Percentiles rank a stretch among this genome's conserved stretches.
Conservation (phyloP, 345 rosid species). For the Euphorbia lathyris region DNA sequence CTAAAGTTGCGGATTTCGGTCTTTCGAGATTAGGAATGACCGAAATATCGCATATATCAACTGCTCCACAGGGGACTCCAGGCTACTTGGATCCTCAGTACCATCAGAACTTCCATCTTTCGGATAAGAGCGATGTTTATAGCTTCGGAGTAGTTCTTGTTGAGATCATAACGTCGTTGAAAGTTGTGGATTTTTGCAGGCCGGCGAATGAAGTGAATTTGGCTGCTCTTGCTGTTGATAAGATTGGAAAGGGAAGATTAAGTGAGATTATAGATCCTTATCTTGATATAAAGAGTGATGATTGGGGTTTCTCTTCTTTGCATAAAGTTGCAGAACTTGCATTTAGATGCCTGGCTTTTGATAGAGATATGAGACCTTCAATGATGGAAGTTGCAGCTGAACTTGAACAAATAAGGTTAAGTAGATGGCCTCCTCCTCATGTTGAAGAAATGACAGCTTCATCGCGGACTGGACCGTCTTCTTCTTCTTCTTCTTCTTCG, state of each 20-base stretch:
- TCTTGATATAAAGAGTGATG: conserved; percentile 35
- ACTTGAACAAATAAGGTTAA: conserved; percentile 40
- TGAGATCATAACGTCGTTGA: conserved; percentile 59
- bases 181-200: conserved; percentile 62
- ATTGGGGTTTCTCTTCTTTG: conserved; percentile 42
- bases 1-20: conserved; percentile 92
- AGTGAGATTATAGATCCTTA: conserved; percentile 58
- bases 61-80: conserved; percentile 93
- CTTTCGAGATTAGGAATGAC: conserved; percentile 77
- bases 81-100: conserved; percentile 90
- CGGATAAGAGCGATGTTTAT: conserved; percentile 83
- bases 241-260: conserved; percentile 49
- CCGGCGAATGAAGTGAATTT: conserved; percentile 53
- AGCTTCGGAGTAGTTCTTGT: conserved; percentile 72
- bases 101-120: conserved; percentile 77
- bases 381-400: conserved; percentile 60
- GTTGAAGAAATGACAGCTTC: conserved; percentile 32
- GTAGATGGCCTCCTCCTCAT: conserved; percentile 21
- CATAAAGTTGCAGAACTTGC: conserved; percentile 63
- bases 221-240: conserved; percentile 54
- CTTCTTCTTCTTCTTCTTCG: conserved; percentile 30
- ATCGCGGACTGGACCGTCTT: conserved; percentile 10
- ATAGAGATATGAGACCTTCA: conserved; percentile 63
- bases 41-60: conserved; percentile 77
- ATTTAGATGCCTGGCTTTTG: conserved; percentile 67